These are phyloP conservation scores for Scutellaria minor DNA, from an alignment of 257 asterid genomes.

Conservation along the genomic window DNA sequence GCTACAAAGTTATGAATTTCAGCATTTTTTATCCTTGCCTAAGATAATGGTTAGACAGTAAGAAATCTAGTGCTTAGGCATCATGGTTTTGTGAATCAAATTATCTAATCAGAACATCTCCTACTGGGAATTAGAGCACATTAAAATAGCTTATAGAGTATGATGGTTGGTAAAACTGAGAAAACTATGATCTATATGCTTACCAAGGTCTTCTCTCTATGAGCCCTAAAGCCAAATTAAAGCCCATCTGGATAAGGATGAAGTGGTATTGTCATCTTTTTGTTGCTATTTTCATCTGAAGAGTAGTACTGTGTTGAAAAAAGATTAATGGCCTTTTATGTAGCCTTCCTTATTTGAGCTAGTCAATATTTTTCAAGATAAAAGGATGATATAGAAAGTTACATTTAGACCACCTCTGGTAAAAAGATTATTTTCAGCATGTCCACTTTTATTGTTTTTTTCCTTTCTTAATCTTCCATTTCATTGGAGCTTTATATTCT, in stretches of 20 bases:
- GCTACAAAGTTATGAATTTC: background rate
- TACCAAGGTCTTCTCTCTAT: background rate
- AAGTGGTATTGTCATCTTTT: background rate
- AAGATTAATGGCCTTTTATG: background rate
- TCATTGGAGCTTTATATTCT: background rate
- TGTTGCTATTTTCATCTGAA: background rate
- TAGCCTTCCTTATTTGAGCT: background rate
- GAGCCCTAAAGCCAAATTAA: background rate
- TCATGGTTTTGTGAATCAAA: slow-evolving; percentile 3
- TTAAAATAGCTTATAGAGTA: slow-evolving; percentile 1
- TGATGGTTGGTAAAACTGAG: background rate
- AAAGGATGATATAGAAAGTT: background rate
- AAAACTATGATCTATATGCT: background rate
- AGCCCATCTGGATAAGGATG: background rate
- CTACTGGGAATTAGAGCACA: background rate
- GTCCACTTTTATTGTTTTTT: background rate
- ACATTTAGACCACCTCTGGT: background rate
- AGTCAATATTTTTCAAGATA: slow-evolving; percentile 6
- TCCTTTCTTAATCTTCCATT: background rate
- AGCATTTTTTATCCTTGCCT: background rate
- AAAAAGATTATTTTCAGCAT: slow-evolving; percentile 4
- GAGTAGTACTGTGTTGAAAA: background rate
- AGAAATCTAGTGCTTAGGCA: background rate
- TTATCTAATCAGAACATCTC: slow-evolving; percentile 5
- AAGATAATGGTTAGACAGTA: background rate